Evolutionary conservation across 2,329 filamentous ascomycete genomes (phyloP), one percentile per base, ranked within the genome.

Genomic region (Alternaria triticimaculans): DNA sequence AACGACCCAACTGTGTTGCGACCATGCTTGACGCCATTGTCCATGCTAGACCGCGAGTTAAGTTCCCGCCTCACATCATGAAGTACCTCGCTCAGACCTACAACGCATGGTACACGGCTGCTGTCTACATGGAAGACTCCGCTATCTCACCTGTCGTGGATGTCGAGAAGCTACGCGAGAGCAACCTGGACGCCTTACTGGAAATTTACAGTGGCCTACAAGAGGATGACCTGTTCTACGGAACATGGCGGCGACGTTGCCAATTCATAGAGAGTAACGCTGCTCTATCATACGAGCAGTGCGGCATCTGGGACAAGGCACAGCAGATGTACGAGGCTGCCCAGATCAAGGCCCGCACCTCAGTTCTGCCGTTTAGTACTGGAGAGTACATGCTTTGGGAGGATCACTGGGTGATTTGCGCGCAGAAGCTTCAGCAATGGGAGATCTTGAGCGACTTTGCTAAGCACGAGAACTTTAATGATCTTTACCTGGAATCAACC

Each of bases 301-400:
- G 97, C 73, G 96, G 96, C 51, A 97, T 98, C 88, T 99, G 96
- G 96, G 96, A 99, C 74, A 98, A 98, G 81, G 94, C 96, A 1
- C 96, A 99, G 82, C 92, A 92, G 75, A 91, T 97, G 83, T 99
- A 98, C 79, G 96, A 99, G 80, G 91, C 91, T 60, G 96, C 96
- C 0, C 96, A 99, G 80, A 93, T 99, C 79, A 99, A 98, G 80
- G 96, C 96, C 48, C 89, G 96, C 50, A 98, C 95, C 0, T 96
- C 94, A 55, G 93, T 95, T n/a, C 89, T 98, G 65, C 95, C 96
- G 0, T 98, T 97, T 80, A 97, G 95, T 1, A 92, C 96, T 73
- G 94, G 91, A 30, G 96, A 99, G 80, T 99, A 99, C 81, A 97
- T 97, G 88, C 87, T 99, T 1, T 99, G 96, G 96, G 96, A 99